Evolutionary conservation across 2,329 filamentous ascomycete genomes (phyloP), one percentile per base, ranked within the genome.

Genomic region (Penicillium sp.): DNA sequence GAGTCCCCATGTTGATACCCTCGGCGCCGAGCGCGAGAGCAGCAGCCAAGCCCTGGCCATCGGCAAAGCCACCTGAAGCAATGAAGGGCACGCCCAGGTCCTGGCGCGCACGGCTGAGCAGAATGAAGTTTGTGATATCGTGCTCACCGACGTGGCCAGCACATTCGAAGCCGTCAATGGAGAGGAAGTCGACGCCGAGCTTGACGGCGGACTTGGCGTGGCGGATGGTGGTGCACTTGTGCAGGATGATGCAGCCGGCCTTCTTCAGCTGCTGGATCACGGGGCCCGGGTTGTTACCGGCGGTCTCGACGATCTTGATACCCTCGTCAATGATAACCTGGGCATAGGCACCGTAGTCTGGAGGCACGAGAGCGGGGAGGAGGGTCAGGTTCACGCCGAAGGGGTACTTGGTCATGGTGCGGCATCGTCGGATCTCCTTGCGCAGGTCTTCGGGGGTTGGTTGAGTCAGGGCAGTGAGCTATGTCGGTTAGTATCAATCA

Each of bases 151-250:
- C 78, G 54, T 82, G 79, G 13, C 85, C 94, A 36, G 91, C 94
- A 76, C 94, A 99, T 75, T 99, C 94, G 70, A 99, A 97, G 36
- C 94, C 94, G 70, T 99, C 94, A 64, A 99, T 97, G 61, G 88
- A 92, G 51, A 99, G 78, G 75, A 99, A 97, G 74, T 99, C 94
- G 4, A 97, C 94, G 58, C 94, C 94, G 32, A 97, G 85, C 75
- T 96, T 96, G 52, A 96, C 83, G 42, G 94, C 94, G 60, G 88
- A 91, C 72, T 91, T 84, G 17, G 94, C 94, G 71, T 99, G 94
- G 49, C 91, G 81, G 75, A 99, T 96, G 4, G 91, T 95, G 7
- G 94, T 99, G 80, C 94, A 97, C 78, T 99, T 99, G 83, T 99
- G 94, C 50, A 99, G 79, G 63, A 99, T 86, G 49, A 83, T 93